These are phyloP conservation scores for Hansenula sp. DNA, from an alignment of 1,139 yeast species.

Conservation along the genomic window DNA sequence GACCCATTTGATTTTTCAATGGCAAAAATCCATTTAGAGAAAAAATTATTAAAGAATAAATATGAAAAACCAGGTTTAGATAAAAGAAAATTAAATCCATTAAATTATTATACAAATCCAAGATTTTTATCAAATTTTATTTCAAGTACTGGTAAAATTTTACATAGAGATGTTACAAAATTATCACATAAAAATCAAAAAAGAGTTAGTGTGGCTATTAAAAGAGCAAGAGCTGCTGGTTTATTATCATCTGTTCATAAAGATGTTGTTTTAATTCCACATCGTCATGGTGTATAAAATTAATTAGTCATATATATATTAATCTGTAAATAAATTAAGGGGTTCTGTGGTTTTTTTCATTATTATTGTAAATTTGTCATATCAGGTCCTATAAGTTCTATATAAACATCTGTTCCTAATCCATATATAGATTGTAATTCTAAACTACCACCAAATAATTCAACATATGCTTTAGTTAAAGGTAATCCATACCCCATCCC, in stretches of 20 bases:
- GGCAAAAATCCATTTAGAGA: constrained; percentile 39
- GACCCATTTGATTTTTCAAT: constrained; percentile 75
- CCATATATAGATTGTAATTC: constrained; percentile 79
- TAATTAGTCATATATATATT: constrained; percentile 9
- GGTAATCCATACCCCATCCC: constrained; percentile 98
- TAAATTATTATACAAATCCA: constrained; percentile 63
- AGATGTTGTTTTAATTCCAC: constrained; percentile 31
- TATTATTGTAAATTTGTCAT: no score
- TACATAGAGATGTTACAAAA: constrained; percentile 66
- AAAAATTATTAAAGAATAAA: constrained; percentile 17
- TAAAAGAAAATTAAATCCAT: constrained; percentile 55
- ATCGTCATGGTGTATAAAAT: not conserved
- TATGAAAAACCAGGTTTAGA: constrained; percentile 35
- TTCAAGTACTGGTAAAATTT: constrained; percentile 56
- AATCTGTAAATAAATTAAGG: no score
- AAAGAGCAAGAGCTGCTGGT: constrained; percentile 67
- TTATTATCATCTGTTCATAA: constrained; percentile 59
- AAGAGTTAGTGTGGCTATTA: constrained; percentile 59
- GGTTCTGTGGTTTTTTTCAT: no score
- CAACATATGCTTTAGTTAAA: constrained; percentile 68
- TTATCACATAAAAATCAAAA: constrained; percentile 58
- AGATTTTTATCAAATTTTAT: constrained; percentile 55
- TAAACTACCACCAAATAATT: constrained; percentile 70
- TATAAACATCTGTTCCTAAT: constrained; percentile 78
- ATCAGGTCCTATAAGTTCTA: constrained; percentile 43